Evolutionary conservation across 139 green algal species (phyloP), one percentile per base, ranked within the genome.

Genomic region (Micractinium sp.): DNA sequence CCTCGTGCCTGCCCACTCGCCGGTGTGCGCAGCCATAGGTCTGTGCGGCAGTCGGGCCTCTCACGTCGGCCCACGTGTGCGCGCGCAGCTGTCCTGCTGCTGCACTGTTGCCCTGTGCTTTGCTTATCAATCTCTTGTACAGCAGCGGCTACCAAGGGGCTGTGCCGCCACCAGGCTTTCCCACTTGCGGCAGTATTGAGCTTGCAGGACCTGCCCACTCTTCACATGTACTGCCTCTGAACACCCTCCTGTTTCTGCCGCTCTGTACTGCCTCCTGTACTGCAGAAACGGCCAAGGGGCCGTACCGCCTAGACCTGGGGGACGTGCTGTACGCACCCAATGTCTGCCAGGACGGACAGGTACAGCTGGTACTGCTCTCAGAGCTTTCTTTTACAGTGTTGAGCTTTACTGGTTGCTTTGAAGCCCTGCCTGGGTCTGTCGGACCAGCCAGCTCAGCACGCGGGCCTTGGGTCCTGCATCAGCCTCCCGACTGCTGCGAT

Each of bases 261-360:
- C 53, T 25, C 9, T 12, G 63, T 71, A 27, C 63, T 31, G 31
- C 71, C 71, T 39, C 31, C 63, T 9, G 14, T 36, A 66, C 38
- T 31, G 63, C 83, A 87, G 83, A 87, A 5, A 63, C 36, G 0
- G 83, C 94, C 33, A 90, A 91, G 61, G 94, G 94, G 3, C 94
- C 94, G n/a, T 91, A 90, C 53, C 85, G 89, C 20, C 90, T 96
- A 36, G 94, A 96, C 80, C 87, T 96, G 61, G 94, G 94, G 3
- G 92, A 96, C 78, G 79, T 95, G 0, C 88, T 96, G 29, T 96
- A 96, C 81, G 94, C 94, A 13, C 94, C 94, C 53, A 96, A 96
- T 82, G 90, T 95, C 36, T 90, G 92, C 69, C 85, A 92, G 41
- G 94, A 96, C 73, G 88, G 38, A n/a, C 80, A 89, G 85, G 83